These are phyloP conservation scores for Hyphopichia homilentoma DNA, from an alignment of 805 yeast genomes.

Conservation along the genomic window DNA sequence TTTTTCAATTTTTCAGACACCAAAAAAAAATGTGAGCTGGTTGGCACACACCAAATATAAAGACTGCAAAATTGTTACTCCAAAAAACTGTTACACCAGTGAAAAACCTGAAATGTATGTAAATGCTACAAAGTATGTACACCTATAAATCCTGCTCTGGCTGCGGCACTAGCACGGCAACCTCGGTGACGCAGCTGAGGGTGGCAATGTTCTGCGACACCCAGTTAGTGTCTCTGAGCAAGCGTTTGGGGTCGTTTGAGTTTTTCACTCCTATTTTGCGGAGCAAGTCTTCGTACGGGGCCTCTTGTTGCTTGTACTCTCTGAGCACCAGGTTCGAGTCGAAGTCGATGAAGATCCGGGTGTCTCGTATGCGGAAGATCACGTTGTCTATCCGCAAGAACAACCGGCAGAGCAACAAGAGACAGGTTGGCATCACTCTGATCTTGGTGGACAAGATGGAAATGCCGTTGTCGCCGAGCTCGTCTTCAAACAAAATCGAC, in stretches of 20 bases:
- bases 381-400: constrained; percentile 91
- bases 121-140: no score
- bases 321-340: constrained; percentile 59
- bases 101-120: no score
- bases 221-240: constrained; percentile 69
- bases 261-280: constrained; percentile 19
- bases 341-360: constrained; percentile 79
- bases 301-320: constrained; percentile 66
- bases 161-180: no score
- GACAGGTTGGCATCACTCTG: constrained; percentile 81
- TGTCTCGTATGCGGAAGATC: constrained; percentile 76
- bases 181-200: constrained; percentile 8
- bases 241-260: constrained; percentile 35
- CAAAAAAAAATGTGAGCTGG: no score
- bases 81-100: no score
- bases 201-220: constrained; percentile 64
- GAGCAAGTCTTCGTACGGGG: constrained; percentile 28
- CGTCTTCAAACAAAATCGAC: constrained; percentile 87
- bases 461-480: constrained; percentile 93
- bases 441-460: constrained; percentile 73
- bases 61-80: no score
- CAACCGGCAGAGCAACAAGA: constrained; percentile 70
- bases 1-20: no score
- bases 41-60: no score
- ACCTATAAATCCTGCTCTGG: no score